These are phyloP conservation scores for barley (Hordeum vulgare) DNA, from an alignment of 176 grass and related monocot genomes.

Conservation along the genomic window DNA sequence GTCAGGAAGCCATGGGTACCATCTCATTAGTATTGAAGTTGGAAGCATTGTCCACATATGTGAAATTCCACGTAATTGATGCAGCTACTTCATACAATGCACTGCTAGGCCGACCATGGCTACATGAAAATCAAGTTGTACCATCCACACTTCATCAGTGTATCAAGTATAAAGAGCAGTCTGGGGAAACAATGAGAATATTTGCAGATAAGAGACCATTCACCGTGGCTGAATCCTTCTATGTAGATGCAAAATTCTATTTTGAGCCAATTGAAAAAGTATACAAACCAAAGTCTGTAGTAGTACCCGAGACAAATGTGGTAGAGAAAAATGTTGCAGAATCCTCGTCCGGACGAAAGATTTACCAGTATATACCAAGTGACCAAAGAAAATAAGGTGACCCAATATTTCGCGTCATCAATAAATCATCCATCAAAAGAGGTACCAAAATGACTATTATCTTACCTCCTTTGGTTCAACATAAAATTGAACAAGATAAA, in stretches of 20 bases:
- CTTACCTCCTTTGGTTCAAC: background rate
- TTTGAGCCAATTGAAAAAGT: background rate
- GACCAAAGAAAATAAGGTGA: background rate
- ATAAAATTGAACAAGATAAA: background rate
- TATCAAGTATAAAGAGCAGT: too few relatives aligned
- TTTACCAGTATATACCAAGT: background rate
- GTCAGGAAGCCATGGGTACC: background rate
- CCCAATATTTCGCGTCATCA: background rate
- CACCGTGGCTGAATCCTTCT: background rate
- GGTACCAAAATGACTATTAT: background rate
- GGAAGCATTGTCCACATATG: background rate
- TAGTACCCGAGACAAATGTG: background rate
- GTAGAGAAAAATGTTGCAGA: fast-evolving
- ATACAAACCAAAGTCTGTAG: background rate
- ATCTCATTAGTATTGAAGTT: background rate
- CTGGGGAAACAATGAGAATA: too few relatives aligned
- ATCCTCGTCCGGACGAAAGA: background rate
- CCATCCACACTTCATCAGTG: too few relatives aligned
- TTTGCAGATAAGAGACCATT: background rate
- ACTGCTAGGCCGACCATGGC: background rate
- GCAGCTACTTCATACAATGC: background rate
- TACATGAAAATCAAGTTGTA: too few relatives aligned
- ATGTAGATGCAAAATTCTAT: background rate
- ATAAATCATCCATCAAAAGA: background rate
- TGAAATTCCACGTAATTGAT: background rate